phyloP scores from a whole-genome alignment of 148 eudicot species.

The Camellia japonica region DNA sequence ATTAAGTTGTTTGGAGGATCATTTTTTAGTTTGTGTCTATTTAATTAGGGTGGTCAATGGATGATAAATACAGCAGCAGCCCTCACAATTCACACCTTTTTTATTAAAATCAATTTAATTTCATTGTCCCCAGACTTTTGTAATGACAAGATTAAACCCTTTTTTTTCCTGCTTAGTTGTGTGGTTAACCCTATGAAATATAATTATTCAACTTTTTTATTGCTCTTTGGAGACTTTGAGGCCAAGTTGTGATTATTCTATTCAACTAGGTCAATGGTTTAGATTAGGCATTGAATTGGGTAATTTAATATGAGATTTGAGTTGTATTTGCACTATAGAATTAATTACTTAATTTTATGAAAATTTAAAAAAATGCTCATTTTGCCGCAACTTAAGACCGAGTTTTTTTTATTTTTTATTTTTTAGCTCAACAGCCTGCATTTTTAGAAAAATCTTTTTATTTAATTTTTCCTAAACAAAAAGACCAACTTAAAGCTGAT shows the following conservation, averaged over 20 bases:
- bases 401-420: too few species aligned
- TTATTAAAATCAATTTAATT: neutral
- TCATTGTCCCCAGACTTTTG: neutral
- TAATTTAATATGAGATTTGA: constrained; percentile 10
- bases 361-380: neutral
- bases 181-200: neutral
- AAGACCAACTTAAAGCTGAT: too few species aligned
- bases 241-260: constrained; percentile 15
- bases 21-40: neutral
- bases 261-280: constrained; percentile 13
- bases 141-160: neutral
- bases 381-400: too few species aligned
- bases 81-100: constrained; percentile 14
- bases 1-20: neutral
- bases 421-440: too few species aligned
- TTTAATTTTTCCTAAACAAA: too few species aligned
- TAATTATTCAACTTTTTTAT: neutral
- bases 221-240: constrained; percentile 8
- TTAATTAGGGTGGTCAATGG: constrained; percentile 6
- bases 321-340: constrained; percentile 6
- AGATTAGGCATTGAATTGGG: constrained; percentile 12
- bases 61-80: neutral
- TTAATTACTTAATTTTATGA: neutral
- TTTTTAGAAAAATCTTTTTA: too few species aligned
- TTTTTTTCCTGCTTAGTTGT: constrained; percentile 7